Percentiles rank a stretch among this genome's conserved stretches.
These are phyloP conservation scores for Austroboletus festivus DNA, from an alignment of 768 basidiomycete genomes.

Conservation along the genomic window DNA sequence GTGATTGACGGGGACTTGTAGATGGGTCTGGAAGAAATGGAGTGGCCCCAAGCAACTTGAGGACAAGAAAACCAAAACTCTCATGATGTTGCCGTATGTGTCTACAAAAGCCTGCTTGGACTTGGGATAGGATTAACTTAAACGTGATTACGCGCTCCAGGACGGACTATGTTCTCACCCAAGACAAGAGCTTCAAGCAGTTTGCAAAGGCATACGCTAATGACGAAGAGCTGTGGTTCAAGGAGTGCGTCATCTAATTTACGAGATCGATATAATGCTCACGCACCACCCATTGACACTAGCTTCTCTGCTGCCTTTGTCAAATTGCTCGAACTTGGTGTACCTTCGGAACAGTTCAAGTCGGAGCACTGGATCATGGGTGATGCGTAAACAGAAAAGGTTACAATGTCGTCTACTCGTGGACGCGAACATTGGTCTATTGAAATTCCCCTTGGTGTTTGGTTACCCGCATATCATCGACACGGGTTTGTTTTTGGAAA, in stretches of 20 bases:
- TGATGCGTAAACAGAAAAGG: constrained; percentile 30
- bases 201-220: constrained; percentile 84
- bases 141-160: constrained; percentile 31
- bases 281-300: neutral
- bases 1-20: constrained; percentile 19
- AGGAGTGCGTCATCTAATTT: constrained; percentile 62
- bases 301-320: constrained; percentile 82
- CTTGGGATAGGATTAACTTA: neutral
- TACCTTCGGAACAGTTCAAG: constrained; percentile 77
- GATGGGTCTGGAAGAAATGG: constrained; percentile 97
- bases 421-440: neutral
- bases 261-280: too few relatives aligned
- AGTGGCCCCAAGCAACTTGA: constrained; percentile 88
- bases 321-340: constrained; percentile 89
- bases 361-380: constrained; percentile 73
- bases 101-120: neutral
- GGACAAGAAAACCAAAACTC: constrained; percentile 81
- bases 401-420: neutral
- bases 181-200: constrained; percentile 93
- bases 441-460: neutral
- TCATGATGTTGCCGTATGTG: constrained; percentile 96
- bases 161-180: constrained; percentile 83
- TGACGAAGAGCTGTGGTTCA: constrained; percentile 84
- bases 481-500: neutral
- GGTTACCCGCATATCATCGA: too few relatives aligned